Conservation (phyloP, 192 early-diverging fungal genomes). For the Mortierella claussenii region DNA sequence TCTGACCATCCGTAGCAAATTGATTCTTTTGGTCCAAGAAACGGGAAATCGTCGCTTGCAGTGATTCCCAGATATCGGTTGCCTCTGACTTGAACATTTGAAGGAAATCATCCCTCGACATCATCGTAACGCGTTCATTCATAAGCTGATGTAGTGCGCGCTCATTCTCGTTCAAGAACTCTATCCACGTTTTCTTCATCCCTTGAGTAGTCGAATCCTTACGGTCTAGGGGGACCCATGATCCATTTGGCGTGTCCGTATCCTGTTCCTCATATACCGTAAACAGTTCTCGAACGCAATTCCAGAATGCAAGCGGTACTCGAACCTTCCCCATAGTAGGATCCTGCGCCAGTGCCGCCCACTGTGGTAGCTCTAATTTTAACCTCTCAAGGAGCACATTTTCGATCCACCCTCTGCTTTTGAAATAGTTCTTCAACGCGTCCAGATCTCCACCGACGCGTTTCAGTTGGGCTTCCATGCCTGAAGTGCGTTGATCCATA, state of each 20-base stretch:
- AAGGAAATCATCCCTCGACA: constrained; percentile 6
- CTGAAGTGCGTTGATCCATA: background rate
- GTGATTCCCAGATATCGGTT: constrained; percentile 1
- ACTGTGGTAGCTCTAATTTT: background rate
- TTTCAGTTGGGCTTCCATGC: background rate
- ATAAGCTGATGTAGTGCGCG: background rate
- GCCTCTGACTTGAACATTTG: constrained; percentile 3
- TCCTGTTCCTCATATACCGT: background rate
- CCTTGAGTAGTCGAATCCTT: background rate
- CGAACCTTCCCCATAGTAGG: background rate
- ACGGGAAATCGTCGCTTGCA: background rate
- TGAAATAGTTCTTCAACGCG: background rate
- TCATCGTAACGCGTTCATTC: background rate
- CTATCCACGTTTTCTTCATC: too few relatives aligned
- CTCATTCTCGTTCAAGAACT: constrained; percentile 14
- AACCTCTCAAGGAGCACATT: background rate
- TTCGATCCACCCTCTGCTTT: constrained; percentile 4
- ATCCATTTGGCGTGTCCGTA: too few relatives aligned
- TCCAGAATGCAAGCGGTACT: constrained; percentile 5
- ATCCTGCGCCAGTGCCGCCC: background rate
- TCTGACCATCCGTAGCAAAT: background rate
- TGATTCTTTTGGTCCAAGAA: background rate
- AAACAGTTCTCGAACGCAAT: background rate
- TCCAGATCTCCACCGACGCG: background rate
- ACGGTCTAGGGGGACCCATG: background rate